These are phyloP conservation scores for Lablab purpureus DNA, from an alignment of 306 rosid species.

Conservation along the genomic window DNA sequence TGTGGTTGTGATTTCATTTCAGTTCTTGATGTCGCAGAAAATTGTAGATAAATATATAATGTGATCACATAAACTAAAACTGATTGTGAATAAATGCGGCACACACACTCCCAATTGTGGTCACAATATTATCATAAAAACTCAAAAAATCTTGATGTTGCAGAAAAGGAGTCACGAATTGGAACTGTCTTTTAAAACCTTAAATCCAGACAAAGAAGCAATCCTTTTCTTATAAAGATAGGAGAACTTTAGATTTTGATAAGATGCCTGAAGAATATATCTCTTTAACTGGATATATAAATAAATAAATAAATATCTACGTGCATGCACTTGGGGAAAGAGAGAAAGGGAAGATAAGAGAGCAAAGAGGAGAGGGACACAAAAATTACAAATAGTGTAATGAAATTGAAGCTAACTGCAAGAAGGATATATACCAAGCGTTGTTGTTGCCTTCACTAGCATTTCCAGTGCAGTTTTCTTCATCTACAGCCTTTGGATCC, in stretches of 20 bases:
- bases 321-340: slow-evolving; percentile 38
- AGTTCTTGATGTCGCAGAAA: background rate
- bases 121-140: background rate
- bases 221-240: slow-evolving; percentile 49
- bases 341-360: background rate
- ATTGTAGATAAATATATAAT: background rate
- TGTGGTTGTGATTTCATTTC: background rate
- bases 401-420: slow-evolving; percentile 14
- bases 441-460: slow-evolving; percentile 72
- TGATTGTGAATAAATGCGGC: background rate
- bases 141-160: background rate
- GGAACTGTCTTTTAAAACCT: background rate
- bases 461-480: slow-evolving; percentile 68
- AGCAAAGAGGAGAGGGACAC: background rate
- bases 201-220: slow-evolving; percentile 24
- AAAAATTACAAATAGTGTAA: background rate
- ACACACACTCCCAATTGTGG: background rate
- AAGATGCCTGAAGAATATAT: slow-evolving; percentile 40
- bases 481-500: slow-evolving; percentile 66
- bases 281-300: slow-evolving; percentile 24
- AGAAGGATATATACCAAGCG: slow-evolving; percentile 40
- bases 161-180: background rate
- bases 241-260: slow-evolving; percentile 51
- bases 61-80: background rate
- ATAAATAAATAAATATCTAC: slow-evolving; percentile 42